These are phyloP conservation scores for Flaveria robusta DNA, from an alignment of 129 eudicot species.

Conservation along the genomic window DNA sequence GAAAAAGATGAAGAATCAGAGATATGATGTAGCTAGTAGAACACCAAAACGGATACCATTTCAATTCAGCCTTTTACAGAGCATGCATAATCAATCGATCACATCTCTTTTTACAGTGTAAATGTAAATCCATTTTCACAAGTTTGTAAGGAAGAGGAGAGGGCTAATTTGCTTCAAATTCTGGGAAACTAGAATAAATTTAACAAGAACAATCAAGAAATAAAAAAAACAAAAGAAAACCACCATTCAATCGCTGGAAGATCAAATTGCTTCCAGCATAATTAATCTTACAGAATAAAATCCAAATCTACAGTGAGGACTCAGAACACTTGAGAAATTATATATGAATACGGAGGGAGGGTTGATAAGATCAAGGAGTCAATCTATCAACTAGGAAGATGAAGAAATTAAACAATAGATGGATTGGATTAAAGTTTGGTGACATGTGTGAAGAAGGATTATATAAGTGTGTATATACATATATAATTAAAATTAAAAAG, in stretches of 20 bases:
- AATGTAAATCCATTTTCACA: too few species aligned
- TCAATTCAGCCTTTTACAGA: constrained; percentile 1
- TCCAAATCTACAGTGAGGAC: not conserved
- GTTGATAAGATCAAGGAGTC: too few species aligned
- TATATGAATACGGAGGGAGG: not conserved
- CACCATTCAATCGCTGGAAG: not conserved
- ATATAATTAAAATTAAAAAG: not conserved
- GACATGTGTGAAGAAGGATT: not conserved
- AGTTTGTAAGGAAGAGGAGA: too few species aligned
- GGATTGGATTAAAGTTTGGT: not conserved
- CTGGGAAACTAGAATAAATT: constrained; percentile 1
- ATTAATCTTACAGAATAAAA: too few species aligned
- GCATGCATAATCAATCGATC: constrained; percentile 32
- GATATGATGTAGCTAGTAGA: not conserved
- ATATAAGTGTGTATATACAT: too few species aligned
- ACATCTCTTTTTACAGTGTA: not conserved
- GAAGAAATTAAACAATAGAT: not conserved
- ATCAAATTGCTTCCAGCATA: too few species aligned
- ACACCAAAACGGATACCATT: constrained; percentile 38
- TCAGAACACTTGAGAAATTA: not conserved
- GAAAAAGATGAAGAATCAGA: constrained; percentile 48
- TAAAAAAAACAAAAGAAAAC: constrained; percentile 2
- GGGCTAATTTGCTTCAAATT: too few species aligned
- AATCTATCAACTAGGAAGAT: constrained; percentile 24
- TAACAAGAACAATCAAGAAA: too few species aligned